These are phyloP conservation scores for Biancaea sappan DNA, from an alignment of 306 rosid genomes.

Conservation along the genomic window DNA sequence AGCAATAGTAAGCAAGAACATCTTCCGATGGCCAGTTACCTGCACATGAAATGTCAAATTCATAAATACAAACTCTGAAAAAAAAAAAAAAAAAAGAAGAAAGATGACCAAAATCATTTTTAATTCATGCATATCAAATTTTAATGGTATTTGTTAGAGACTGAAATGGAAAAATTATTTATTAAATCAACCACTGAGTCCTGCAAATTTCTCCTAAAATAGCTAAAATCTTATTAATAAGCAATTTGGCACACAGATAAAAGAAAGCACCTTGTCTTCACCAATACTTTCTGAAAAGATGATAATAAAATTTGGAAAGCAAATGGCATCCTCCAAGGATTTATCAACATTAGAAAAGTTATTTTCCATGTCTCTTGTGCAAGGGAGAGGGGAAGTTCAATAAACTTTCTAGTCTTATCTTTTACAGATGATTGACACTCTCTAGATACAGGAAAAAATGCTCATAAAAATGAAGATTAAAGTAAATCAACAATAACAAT, in stretches of 20 bases:
- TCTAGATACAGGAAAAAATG: background rate
- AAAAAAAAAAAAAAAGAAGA: too few relatives aligned
- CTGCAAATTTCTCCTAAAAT: conserved; percentile 8
- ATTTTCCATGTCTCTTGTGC: background rate
- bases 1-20: conserved; percentile 85
- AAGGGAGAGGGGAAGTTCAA: background rate
- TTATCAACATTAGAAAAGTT: background rate
- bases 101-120: conserved; percentile 1
- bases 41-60: conserved; percentile 39
- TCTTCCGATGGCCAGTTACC: conserved; percentile 99
- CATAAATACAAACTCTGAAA: conserved; percentile 15
- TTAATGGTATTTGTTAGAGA: background rate
- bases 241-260: background rate
- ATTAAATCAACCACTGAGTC: background rate
- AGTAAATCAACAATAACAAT: too few relatives aligned
- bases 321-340: background rate
- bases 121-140: background rate
- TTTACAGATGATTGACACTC: background rate
- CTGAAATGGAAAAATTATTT: conserved; percentile 12
- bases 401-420: background rate
- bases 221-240: conserved; percentile 15
- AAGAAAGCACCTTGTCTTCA: background rate
- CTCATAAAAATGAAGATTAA: background rate
- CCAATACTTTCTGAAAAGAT: conserved; percentile 1
- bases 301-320: background rate